A percentile compares a stretch with the other conserved stretches of the same genome.
phyloP scores from a whole-genome alignment of 768 basidiomycete genomes.

The Phlebiopsis flavidoalba region DNA sequence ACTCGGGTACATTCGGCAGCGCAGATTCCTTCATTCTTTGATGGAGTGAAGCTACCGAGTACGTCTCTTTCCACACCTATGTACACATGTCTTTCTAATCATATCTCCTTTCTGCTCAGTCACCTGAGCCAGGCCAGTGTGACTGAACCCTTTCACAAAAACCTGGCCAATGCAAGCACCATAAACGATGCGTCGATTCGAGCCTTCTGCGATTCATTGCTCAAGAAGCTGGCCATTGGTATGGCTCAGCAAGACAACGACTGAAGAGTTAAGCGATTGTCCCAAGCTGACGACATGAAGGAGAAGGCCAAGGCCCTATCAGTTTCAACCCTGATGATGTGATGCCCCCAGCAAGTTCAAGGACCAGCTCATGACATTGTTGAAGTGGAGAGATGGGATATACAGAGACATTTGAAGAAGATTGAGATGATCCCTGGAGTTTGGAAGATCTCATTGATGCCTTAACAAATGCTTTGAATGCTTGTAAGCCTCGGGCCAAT shows the following conservation, averaged over 20 bases:
- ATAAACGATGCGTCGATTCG: slow-evolving; percentile 30
- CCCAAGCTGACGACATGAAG: slow-evolving; percentile 52
- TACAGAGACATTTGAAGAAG: slow-evolving; percentile 46
- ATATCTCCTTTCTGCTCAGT: slow-evolving; percentile 24
- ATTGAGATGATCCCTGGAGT: slow-evolving; percentile 68
- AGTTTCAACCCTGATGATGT: slow-evolving; percentile 59
- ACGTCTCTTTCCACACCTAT: slow-evolving; percentile 16
- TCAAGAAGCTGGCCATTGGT: slow-evolving; percentile 48
- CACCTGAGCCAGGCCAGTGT: slow-evolving; percentile 58
- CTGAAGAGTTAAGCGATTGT: slow-evolving; percentile 43
- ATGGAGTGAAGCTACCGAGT: slow-evolving; percentile 66
- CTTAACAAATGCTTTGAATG: slow-evolving; percentile 60
- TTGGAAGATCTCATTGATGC: slow-evolving; percentile 51
- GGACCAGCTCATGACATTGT: slow-evolving; percentile 44
- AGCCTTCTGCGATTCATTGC: slow-evolving; percentile 36
- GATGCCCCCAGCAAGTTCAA: slow-evolving; percentile 63
- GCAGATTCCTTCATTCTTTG: slow-evolving; percentile 61
- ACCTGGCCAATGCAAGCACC: slow-evolving; percentile 36
- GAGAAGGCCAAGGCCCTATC: slow-evolving; percentile 51
- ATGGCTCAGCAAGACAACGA: slow-evolving; percentile 36
- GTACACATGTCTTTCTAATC: neutral
- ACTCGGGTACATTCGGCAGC: slow-evolving; percentile 66
- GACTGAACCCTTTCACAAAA: slow-evolving; percentile 48
- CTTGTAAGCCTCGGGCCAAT: slow-evolving; percentile 37
- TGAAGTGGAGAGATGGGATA: slow-evolving; percentile 62